These are phyloP conservation scores for Tolypocladium cylindrosporum DNA, from an alignment of 2,329 filamentous ascomycete species.

Conservation along the genomic window DNA sequence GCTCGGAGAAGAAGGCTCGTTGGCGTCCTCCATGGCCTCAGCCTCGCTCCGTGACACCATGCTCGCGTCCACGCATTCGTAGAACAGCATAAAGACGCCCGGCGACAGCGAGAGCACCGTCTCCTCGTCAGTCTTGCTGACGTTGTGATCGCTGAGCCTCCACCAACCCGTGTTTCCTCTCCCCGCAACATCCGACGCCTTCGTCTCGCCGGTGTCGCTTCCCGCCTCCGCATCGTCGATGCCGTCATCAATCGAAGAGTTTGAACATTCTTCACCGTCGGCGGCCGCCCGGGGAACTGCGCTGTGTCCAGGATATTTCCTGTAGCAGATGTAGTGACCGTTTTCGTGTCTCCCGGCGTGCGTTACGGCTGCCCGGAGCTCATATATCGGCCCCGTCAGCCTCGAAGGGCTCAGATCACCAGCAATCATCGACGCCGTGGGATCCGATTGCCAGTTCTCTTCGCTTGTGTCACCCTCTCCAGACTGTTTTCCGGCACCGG, in stretches of 20 bases:
- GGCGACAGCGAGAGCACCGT: constrained; percentile 60
- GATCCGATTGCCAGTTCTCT: constrained; percentile 63
- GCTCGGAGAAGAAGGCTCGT: neutral
- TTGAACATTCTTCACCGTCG: neutral
- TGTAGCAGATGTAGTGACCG: constrained; percentile 90
- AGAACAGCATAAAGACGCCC: constrained; percentile 95
- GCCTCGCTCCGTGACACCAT: constrained; percentile 30
- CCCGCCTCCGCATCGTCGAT: constrained; percentile 2
- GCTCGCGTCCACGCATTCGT: constrained; percentile 59
- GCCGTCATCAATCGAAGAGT: neutral
- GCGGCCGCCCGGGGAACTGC: neutral
- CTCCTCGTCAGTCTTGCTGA: constrained; percentile 62
- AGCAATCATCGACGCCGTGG: constrained; percentile 64
- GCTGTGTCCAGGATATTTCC: constrained; percentile 47
- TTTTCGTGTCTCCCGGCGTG: constrained; percentile 90
- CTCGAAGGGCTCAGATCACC: constrained; percentile 39
- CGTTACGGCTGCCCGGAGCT: constrained; percentile 74
- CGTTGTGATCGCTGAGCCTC: constrained; percentile 82
- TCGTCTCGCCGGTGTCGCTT: constrained; percentile 5
- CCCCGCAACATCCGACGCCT: constrained; percentile 1
- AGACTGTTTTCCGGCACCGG: constrained; percentile 1
- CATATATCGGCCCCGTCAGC: constrained; percentile 54
- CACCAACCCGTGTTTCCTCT: constrained; percentile 58
- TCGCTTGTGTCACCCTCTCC: constrained; percentile 17
- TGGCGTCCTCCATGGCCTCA: constrained; percentile 11